phyloP scores from a whole-genome alignment of 192 early-diverging fungal species.

The Coemansia sp. region DNA sequence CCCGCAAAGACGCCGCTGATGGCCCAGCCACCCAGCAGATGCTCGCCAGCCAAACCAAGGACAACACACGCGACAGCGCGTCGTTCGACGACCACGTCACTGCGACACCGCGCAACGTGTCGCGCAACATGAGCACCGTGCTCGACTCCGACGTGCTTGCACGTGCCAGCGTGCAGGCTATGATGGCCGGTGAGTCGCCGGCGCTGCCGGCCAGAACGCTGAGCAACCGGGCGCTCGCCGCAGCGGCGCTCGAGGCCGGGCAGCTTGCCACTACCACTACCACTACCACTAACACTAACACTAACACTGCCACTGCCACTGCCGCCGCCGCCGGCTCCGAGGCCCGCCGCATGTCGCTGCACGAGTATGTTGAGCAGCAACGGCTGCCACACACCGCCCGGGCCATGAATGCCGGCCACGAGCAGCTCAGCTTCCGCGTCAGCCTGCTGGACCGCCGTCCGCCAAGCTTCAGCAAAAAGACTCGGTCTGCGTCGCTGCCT shows the following conservation, averaged over 20 bases:
- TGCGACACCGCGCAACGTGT: too few relatives aligned
- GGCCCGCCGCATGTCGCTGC: constrained; percentile 22
- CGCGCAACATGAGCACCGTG: neutral
- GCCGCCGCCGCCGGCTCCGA: neutral
- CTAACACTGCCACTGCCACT: neutral
- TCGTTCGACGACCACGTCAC: neutral
- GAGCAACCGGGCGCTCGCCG: constrained; percentile 5
- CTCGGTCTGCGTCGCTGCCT: constrained; percentile 37
- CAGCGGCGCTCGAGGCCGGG: constrained; percentile 3
- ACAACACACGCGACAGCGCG: neutral
- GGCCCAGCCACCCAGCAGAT: constrained; percentile 3
- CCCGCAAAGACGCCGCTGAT: neutral
- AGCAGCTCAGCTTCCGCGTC: constrained; percentile 52
- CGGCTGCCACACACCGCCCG: constrained; percentile 5
- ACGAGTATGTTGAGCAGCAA: constrained; percentile 44
- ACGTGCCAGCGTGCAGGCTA: constrained; percentile 30
- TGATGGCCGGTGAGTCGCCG: constrained; percentile 22
- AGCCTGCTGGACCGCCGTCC: constrained; percentile 33
- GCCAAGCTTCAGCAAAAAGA: constrained; percentile 9
- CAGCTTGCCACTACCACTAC: neutral
- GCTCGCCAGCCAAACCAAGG: constrained; percentile 5
- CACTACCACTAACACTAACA: neutral
- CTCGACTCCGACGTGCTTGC: constrained; percentile 33
- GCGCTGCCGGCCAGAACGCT: constrained; percentile 9
- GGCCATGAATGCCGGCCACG: constrained; percentile 17